A percentile compares a stretch with the other conserved stretches of the same genome.
These are phyloP conservation scores for Arachnopeziza araneosa DNA, from an alignment of 2,329 filamentous ascomycete species.

Conservation along the genomic window DNA sequence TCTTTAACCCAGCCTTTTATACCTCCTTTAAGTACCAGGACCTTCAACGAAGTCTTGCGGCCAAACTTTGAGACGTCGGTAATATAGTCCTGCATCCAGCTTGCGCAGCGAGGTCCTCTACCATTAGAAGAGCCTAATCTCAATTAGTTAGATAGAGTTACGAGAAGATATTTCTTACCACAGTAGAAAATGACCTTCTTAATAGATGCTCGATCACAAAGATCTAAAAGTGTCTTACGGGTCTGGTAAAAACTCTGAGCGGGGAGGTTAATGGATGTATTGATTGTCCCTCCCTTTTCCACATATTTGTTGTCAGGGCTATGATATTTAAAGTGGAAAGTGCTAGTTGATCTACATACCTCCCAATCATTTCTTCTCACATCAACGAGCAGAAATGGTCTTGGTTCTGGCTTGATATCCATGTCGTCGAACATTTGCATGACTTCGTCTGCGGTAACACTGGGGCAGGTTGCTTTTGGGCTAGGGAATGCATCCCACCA, in stretches of 20 bases:
- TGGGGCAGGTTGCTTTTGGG: constrained; percentile 35
- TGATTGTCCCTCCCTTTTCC: constrained; percentile 52
- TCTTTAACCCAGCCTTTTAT: constrained; percentile 50
- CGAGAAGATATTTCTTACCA: constrained; percentile 34
- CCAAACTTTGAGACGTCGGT: constrained; percentile 36
- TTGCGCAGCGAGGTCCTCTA: constrained; percentile 46
- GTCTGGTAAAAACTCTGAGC: constrained; percentile 50
- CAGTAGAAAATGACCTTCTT: constrained; percentile 50
- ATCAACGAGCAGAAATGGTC: constrained; percentile 45
- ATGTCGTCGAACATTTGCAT: constrained; percentile 37
- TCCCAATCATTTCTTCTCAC: constrained; percentile 49
- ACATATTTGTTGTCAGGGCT: background rate
- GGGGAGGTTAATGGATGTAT: constrained; percentile 51
- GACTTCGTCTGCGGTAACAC: constrained; percentile 37
- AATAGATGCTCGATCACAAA: constrained; percentile 45
- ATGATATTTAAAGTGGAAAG: background rate
- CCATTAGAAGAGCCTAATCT: constrained; percentile 43
- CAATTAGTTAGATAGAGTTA: background rate
- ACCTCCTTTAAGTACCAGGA: constrained; percentile 45
- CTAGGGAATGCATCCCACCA: constrained; percentile 36
- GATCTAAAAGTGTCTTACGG: constrained; percentile 41
- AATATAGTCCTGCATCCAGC: constrained; percentile 53
- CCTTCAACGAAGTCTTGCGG: constrained; percentile 39
- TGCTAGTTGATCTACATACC: constrained; percentile 21
- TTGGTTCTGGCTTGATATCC: constrained; percentile 26